Evolutionary conservation across 306 rosid genomes (phyloP), one percentile per base, ranked within the genome.

Genomic region (Cucurbita moschata): DNA sequence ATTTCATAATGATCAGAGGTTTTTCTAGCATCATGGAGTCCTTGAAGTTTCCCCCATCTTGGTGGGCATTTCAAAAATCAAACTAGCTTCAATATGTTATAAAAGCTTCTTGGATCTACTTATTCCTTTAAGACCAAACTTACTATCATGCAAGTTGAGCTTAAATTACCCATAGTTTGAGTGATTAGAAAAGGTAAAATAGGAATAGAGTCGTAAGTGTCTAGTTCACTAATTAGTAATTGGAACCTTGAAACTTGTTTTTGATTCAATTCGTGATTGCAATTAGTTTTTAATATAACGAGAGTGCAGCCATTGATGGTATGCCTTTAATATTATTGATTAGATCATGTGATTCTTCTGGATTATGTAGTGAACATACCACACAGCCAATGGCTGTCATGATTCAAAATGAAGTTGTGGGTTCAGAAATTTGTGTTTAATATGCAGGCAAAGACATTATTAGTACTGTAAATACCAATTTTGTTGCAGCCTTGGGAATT

Each of bases 321-420:
- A 42, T 65, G 35, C 5, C 9, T 65, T 65, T 42, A 65, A 65
- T 65, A 65, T 43, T 65, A 42, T 46, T 47, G 56, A 68, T 68
- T 12, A 68, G 57, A 7, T 47, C 73, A 68, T 68, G 56, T 68
- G 73, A 68, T 47, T 47, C 8, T 68, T 68, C 57, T 68, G 23
- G 72, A 65, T 19, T 43, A 43, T 65, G 72, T 65, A 65, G 72
- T 65, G 53, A 68, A 68, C 42, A 49, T 68, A 68, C 21, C 73
- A 68, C 57, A 68, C 56, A 47, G 7, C 13, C 73, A 68, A 68
- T 68, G 73, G 73, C 57, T 68, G 56, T 68, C 73, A 68, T 68
- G 73, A 68, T 47, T 68, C 73, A 21, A 30, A 30, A 1, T 7
- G 35, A 47, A 23, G 57, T 47, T 68, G 55, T 65, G 53, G 72